phyloP scores from a whole-genome alignment of 2,329 filamentous ascomycete genomes.

The Triangularia verruculosa region DNA sequence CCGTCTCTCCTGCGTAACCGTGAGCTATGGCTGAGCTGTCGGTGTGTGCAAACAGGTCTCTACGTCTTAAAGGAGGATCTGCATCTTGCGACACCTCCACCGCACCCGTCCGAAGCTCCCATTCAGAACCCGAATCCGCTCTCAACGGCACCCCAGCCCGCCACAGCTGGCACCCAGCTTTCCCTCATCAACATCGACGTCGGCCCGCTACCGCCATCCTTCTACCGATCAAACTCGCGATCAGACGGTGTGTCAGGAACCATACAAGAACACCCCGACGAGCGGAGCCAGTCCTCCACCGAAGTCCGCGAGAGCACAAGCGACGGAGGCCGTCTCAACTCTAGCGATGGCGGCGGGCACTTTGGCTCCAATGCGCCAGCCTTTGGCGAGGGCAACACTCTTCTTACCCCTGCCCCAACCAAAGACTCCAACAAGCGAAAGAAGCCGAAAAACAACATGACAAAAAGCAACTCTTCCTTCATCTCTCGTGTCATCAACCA shows the following conservation, averaged over 20 bases:
- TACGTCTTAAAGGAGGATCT: slow-evolving; percentile 90
- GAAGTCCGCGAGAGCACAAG: slow-evolving; percentile 56
- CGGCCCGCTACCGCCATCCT: slow-evolving; percentile 51
- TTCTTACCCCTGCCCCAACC: slow-evolving; percentile 59
- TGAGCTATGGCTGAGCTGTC: not conserved
- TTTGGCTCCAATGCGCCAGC: slow-evolving; percentile 53
- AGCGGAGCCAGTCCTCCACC: slow-evolving; percentile 53
- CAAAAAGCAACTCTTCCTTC: slow-evolving; percentile 98
- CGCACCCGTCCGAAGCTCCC: slow-evolving; percentile 90
- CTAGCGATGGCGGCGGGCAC: slow-evolving; percentile 47
- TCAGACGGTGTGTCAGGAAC: slow-evolving; percentile 44
- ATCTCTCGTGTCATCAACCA: slow-evolving; percentile 95
- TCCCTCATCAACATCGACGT: slow-evolving; percentile 72
- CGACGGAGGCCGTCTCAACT: slow-evolving; percentile 49
- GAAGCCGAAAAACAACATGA: slow-evolving; percentile 97
- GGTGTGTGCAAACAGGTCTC: slow-evolving; percentile 61
- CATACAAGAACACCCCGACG: slow-evolving; percentile 61
- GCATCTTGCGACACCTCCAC: slow-evolving; percentile 87
- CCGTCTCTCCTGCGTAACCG: too few relatives aligned
- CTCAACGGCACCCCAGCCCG: slow-evolving; percentile 79
- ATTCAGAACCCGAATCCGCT: slow-evolving; percentile 86
- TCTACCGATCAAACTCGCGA: slow-evolving; percentile 53
- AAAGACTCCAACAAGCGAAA: slow-evolving; percentile 77
- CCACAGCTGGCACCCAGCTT: slow-evolving; percentile 78
- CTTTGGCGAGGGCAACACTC: slow-evolving; percentile 83